Base-by-base conservation (phyloP, 2,329 filamentous ascomycete species). In the Ophiostoma himal-ulmi region DNA sequence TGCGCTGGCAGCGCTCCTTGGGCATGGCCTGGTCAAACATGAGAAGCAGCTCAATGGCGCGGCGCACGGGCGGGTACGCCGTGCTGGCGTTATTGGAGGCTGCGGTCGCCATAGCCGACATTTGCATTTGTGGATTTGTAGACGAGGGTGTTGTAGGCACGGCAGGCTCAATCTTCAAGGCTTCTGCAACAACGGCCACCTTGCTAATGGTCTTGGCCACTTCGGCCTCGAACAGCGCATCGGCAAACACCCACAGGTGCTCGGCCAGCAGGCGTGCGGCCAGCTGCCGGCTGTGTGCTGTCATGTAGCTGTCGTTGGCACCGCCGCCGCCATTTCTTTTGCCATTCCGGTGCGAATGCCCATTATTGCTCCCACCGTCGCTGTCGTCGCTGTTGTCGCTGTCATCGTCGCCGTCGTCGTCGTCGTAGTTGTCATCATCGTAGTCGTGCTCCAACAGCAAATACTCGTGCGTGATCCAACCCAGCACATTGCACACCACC, bases 1-100 rank as follows among this genome's bases (percentile, higher is more conserved):
- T 85, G 73, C 82, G 79, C 78, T 83, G 80, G 81, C 85, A 86
- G 78, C 86, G 81, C 75, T 88, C 86, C 69, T 88, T 88, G 0
- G 86, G 86, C 85, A 88, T 88, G 54, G 84, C 84, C 73, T 86
- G 85, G 73, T 89, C 88, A 75, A 89, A 89, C 83, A 88, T 83
- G 71, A 83, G 80, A 10, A 90, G 78, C 26, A 90, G 79, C 73
- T 87, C 85, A 11, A 88, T 79, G 0, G 87, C 87, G 39, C 82
- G 82, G 74, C 85, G 87, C 7, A 88, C 84, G 1, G 86, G 80
- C 0, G 86, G 85, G 73, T 86, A 84, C 0, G 86, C 85, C 73
- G 86, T 88, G 1, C 86, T 88, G 1, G 86, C 84, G 0, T 84
- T 80, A 73, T 86, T 88, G 1, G 86, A 84, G 0, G 84, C 80